Base-by-base conservation (phyloP, 257 asterid species). In the Solanum appendiculatum region DNA sequence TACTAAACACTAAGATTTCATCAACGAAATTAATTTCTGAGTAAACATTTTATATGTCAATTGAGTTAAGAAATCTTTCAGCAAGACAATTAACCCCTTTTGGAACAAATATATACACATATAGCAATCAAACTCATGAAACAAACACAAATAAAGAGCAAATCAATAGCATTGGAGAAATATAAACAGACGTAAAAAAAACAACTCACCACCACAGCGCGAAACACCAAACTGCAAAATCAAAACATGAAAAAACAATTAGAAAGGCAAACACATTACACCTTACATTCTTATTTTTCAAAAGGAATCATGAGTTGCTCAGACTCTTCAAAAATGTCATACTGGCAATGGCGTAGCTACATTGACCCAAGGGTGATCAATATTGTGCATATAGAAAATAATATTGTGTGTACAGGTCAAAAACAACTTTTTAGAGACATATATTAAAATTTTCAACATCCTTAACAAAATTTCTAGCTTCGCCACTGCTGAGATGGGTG, bases 211-310 rank as follows among this genome's bases (percentile, higher is more conserved):
- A 91, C 68, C 80, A 64, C 34, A 86, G 40, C 33, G 92, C 37
- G 33, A 91, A 90, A 51, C 88, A 91, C 88, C 93, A 91, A 85
- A 77, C 92, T 91, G 93, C 88, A 51, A 88, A 86, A 34, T 34
- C 25, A 14, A 86, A 69, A 86, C 83, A 85, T 7, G 48, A 58
- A 60, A 60, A 20, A 80, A 46, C 40, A 16, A 27, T 78, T 27
- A 78, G 27, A 44, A 78, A 78, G 5, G 1, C 16, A 27, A 27
- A 44, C 39, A 42, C 63, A 25, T 42, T 9, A 16, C 64, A 16
- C 27, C 0, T 44, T 44, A 25, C 16, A 25, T 80, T 80, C 66
- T 46, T 46, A 48, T 29, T 9, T 21, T 5, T 10, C 42, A 27
- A 27, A 15, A 44, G 27, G 1, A 44, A 44, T 27, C 34, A 46